Evolutionary conservation across 129 eudicot genomes (phyloP).

Genomic region (Mikania micrantha): DNA sequence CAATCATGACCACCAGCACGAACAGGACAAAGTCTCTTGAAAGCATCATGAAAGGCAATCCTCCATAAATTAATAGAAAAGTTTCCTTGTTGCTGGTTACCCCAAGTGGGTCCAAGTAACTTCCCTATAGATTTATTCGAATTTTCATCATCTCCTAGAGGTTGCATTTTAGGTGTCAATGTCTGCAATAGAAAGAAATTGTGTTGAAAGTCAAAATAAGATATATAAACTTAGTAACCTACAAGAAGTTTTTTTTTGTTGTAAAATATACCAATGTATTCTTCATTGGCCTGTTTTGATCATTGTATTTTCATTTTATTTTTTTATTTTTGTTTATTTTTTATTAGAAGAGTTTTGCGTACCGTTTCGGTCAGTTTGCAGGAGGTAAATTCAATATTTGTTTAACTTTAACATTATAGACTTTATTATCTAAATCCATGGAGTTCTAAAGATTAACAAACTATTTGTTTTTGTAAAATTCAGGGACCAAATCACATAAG

Average conservation of each 20-base stretch:
- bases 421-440: neutral
- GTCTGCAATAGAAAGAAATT: conserved; percentile 39
- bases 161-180: conserved; percentile 90
- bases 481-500: neutral
- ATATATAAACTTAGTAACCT: neutral
- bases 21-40: conserved; percentile 92
- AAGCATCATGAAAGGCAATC: conserved; percentile 80
- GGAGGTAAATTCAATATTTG: neutral
- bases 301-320: neutral
- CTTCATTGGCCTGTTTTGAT: neutral
- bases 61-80: conserved; percentile 76
- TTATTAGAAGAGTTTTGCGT: neutral
- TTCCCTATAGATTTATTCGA: conserved; percentile 39
- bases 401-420: neutral
- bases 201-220: conserved; percentile 3
- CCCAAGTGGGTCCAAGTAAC: conserved; percentile 54
- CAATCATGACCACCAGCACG: conserved; percentile 90
- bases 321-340: neutral
- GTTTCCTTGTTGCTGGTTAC: conserved; percentile 71
- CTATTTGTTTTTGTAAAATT: neutral
- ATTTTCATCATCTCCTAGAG: conserved; percentile 43
- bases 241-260: neutral
- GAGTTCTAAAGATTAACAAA: neutral
- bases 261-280: neutral
- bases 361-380: neutral